Evolutionary conservation across 176 grass and related monocot species (phyloP).

Genomic region (Juncus inflexus): DNA sequence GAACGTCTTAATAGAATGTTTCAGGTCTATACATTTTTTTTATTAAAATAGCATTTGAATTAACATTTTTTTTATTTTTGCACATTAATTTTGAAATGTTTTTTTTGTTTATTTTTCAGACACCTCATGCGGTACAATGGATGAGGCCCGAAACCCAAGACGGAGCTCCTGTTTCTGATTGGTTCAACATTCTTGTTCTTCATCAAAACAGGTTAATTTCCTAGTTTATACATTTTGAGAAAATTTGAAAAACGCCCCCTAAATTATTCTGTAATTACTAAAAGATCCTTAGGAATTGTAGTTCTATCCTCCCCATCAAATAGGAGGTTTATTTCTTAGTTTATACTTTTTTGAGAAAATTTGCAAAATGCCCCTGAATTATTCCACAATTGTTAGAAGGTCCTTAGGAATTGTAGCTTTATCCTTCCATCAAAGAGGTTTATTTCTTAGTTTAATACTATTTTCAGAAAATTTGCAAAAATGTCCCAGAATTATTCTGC

Average conservation of each 20-base stretch:
- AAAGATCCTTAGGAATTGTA: too few relatives aligned
- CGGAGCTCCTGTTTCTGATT: constrained; percentile 40
- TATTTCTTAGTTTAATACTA: too few relatives aligned
- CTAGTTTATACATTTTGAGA: not conserved
- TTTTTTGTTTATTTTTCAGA: constrained; percentile 42
- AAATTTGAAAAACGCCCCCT: not conserved
- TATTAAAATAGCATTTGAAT: constrained; percentile 1
- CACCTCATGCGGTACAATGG: constrained; percentile 62
- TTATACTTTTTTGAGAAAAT: too few relatives aligned
- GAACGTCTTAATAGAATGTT: constrained; percentile 67
- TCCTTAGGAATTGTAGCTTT: too few relatives aligned
- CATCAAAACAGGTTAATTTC: constrained; percentile 65
- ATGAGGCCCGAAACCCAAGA: constrained; percentile 52
- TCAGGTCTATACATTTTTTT: constrained; percentile 42
- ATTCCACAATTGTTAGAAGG: too few relatives aligned
- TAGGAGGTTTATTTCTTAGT: too few relatives aligned
- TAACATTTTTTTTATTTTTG: not conserved
- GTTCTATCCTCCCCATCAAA: not conserved
- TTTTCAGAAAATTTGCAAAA: too few relatives aligned
- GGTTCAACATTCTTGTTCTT: constrained; percentile 86
- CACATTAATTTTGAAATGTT: not conserved
- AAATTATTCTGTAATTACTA: not conserved
- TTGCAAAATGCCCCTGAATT: too few relatives aligned
- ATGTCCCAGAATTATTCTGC: too few relatives aligned
- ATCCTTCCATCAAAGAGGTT: not conserved